These are phyloP conservation scores for Vicia faba DNA, from an alignment of 306 rosid genomes.

Conservation along the genomic window DNA sequence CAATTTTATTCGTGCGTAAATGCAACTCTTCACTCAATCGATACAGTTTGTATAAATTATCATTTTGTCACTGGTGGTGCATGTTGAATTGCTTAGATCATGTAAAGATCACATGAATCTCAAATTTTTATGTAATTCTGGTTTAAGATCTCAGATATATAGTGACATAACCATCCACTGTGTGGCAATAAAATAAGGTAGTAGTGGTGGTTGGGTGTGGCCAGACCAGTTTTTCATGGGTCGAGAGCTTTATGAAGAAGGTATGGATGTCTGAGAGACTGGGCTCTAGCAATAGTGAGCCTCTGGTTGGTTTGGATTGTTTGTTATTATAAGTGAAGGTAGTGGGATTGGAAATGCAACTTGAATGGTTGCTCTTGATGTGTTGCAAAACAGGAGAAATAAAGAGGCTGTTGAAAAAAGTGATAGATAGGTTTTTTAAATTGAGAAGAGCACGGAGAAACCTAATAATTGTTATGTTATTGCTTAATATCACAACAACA, in stretches of 20 bases:
- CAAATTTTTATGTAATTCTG: not conserved
- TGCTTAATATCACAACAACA: too few relatives aligned
- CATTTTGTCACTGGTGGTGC: not conserved
- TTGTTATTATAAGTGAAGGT: not conserved
- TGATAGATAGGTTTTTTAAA: constrained; percentile 12
- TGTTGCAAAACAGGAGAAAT: not conserved
- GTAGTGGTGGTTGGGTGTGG: constrained; percentile 14
- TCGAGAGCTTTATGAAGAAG: not conserved
- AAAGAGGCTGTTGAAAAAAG: not conserved
- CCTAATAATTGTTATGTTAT: constrained; percentile 9
- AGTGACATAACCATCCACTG: not conserved
- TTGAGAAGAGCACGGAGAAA: not conserved
- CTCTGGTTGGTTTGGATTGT: not conserved
- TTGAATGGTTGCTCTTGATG: not conserved
- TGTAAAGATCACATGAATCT: not conserved
- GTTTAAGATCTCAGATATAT: not conserved
- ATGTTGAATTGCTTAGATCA: not conserved
- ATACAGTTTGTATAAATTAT: not conserved
- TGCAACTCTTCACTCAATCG: constrained; percentile 1
- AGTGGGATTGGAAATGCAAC: constrained; percentile 15
- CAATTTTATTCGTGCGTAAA: not conserved
- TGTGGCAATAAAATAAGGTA: not conserved
- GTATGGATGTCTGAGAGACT: not conserved
- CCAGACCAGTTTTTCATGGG: not conserved
- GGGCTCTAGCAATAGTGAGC: not conserved